A percentile compares a stretch with the other conserved stretches of the same genome.
Evolutionary conservation across 768 basidiomycete genomes (phyloP).

Genomic region (Suillus weaverae): DNA sequence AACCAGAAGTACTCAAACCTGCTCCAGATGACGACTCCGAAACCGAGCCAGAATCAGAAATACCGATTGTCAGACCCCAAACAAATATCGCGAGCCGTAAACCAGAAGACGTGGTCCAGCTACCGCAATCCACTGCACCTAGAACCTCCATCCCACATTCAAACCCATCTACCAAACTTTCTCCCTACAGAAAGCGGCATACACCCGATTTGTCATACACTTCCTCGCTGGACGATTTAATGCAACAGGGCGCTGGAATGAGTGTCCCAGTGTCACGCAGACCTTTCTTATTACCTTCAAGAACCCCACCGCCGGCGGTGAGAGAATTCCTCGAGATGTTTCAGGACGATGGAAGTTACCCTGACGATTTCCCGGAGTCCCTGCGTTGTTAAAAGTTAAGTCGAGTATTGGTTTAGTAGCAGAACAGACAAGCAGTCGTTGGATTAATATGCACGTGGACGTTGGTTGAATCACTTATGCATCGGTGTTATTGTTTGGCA

Average conservation of each 20-base stretch:
- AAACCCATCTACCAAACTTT: background rate
- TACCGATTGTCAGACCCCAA: constrained; percentile 13
- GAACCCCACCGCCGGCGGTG: constrained; percentile 29
- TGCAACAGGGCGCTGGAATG: constrained; percentile 13
- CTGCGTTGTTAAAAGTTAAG: constrained; percentile 12
- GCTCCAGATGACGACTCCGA: constrained; percentile 25
- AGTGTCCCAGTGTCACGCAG: constrained; percentile 7
- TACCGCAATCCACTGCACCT: background rate
- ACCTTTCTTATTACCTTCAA: constrained; percentile 6
- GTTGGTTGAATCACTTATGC: background rate
- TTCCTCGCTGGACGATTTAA: constrained; percentile 5
- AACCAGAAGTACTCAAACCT: constrained; percentile 10
- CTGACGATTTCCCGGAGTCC: constrained; percentile 34
- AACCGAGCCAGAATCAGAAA: constrained; percentile 35
- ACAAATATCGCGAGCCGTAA: constrained; percentile 15
- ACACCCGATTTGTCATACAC: constrained; percentile 4
- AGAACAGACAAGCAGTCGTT: background rate
- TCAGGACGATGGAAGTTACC: constrained; percentile 34
- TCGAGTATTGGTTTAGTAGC: background rate
- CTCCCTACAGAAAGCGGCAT: constrained; percentile 23
- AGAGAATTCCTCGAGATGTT: constrained; percentile 35
- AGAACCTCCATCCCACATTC: background rate
- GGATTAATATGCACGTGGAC: background rate
- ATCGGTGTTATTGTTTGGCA: background rate
- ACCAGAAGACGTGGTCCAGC: constrained; percentile 5